Conservation (phyloP, 768 basidiomycete genomes). For the Suillus subaureus region DNA sequence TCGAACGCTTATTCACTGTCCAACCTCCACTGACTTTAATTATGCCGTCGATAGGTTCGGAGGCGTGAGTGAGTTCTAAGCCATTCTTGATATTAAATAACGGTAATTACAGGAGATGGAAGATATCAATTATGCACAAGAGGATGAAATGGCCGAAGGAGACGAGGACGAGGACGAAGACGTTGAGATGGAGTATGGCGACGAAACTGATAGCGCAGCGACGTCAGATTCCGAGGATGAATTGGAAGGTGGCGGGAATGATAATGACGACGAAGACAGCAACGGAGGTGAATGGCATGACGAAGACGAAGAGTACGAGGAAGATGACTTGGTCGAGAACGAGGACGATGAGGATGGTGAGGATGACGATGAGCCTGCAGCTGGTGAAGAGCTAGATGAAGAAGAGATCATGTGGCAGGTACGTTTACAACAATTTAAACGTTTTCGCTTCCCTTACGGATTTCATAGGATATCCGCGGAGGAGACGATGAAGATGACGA, state of each 20-base stretch:
- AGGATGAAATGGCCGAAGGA: conserved; percentile 81
- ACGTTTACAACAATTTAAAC: conserved; percentile 17
- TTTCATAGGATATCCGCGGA: conserved; percentile 53
- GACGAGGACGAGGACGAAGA: conserved; percentile 84
- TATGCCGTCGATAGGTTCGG: conserved; percentile 52
- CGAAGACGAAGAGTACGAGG: conserved; percentile 55
- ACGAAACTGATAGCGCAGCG: conserved; percentile 80
- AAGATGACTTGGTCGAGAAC: conserved; percentile 64
- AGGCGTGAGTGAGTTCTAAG: conserved; percentile 56
- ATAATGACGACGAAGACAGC: conserved; percentile 51
- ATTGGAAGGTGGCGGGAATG: conserved; percentile 63
- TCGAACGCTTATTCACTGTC: not conserved
- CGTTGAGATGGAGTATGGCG: conserved; percentile 86
- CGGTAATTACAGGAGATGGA: conserved; percentile 73
- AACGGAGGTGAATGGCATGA: conserved; percentile 62
- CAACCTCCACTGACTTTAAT: conserved; percentile 1
- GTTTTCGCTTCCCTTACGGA: not conserved
- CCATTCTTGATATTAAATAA: conserved; percentile 20
- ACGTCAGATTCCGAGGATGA: conserved; percentile 78
- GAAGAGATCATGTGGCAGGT: conserved; percentile 66
- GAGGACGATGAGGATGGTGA: conserved; percentile 55
- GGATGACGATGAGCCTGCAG: conserved; percentile 54
- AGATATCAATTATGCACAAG: conserved; percentile 64
- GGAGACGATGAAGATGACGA: conserved; percentile 41
- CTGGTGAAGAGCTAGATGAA: conserved; percentile 48